Conservation (phyloP, 176 grass and related monocot species). For the Musa beccarii region DNA sequence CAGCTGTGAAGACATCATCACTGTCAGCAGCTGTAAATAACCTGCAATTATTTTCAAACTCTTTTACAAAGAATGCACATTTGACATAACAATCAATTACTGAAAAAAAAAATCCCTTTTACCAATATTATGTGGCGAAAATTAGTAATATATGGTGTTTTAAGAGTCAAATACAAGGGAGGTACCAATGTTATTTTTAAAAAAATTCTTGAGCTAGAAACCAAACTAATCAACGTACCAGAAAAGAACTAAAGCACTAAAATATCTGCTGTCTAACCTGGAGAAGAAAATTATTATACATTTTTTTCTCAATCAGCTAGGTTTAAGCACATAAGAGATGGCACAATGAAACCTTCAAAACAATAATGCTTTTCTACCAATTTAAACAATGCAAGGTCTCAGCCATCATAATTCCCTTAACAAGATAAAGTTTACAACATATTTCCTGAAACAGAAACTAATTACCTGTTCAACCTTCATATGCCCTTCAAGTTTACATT, state of each 20-base stretch:
- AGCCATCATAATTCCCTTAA: background rate
- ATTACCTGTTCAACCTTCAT: no score
- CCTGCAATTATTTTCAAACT: conserved; percentile 56
- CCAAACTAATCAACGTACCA: no score
- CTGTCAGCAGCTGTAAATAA: conserved; percentile 99
- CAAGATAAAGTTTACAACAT: background rate
- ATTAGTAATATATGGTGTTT: background rate
- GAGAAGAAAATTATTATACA: background rate
- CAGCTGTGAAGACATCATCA: conserved; percentile 65
- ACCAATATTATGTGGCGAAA: conserved; percentile 1
- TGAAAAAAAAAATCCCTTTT: conserved; percentile 13
- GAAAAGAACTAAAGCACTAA: background rate
- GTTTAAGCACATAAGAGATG: background rate
- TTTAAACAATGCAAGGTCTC: background rate
- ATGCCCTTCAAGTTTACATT: no score
- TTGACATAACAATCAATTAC: conserved; percentile 3
- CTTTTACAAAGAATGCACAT: conserved; percentile 7
- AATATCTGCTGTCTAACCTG: background rate
- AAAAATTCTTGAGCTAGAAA: no score
- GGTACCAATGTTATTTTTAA: background rate
- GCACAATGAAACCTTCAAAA: background rate
- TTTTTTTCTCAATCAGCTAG: background rate
- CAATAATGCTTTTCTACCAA: background rate
- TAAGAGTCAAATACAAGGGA: background rate
- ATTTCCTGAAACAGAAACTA: background rate